Percentiles rank a stretch among this genome's conserved stretches.
These are phyloP conservation scores for Poronia punctata DNA, from an alignment of 495 filamentous ascomycete genomes.

Conservation along the genomic window DNA sequence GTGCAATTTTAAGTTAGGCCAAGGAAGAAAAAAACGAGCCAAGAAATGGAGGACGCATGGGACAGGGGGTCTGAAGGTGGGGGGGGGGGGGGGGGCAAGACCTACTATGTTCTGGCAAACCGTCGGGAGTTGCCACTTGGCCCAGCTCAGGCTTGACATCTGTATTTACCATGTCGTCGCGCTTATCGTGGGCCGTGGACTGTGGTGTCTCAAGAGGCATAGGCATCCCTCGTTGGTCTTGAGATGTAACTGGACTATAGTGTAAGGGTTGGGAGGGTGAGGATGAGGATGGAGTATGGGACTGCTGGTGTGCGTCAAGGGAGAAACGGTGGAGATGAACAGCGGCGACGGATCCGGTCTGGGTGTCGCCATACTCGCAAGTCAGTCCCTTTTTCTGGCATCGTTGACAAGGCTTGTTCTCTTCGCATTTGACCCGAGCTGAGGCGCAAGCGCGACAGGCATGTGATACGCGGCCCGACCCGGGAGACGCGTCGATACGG, in stretches of 20 bases:
- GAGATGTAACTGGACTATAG: background rate
- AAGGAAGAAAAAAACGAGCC: too few species aligned
- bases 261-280: background rate
- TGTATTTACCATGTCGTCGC: conserved; percentile 5
- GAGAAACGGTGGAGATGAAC: conserved; percentile 31
- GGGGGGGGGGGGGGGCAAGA: background rate
- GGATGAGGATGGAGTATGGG: conserved; percentile 2
- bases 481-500: conserved; percentile 35
- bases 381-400: conserved; percentile 39
- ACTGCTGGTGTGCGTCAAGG: conserved; percentile 13
- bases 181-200: conserved; percentile 5
- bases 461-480: conserved; percentile 47
- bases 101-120: conserved; percentile 18
- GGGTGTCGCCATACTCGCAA: conserved; percentile 39
- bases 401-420: conserved; percentile 41
- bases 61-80: too few species aligned
- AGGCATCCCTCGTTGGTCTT: conserved; percentile 3
- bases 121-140: conserved; percentile 25
- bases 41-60: too few species aligned
- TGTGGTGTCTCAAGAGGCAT: conserved; percentile 6
- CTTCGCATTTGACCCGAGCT: conserved; percentile 50
- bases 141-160: conserved; percentile 15
- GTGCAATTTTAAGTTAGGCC: too few species aligned
- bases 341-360: conserved; percentile 24
- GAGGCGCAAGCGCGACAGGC: conserved; percentile 48